These are phyloP conservation scores for Dalbergia cultrata DNA, from an alignment of 306 rosid species.

Conservation along the genomic window DNA sequence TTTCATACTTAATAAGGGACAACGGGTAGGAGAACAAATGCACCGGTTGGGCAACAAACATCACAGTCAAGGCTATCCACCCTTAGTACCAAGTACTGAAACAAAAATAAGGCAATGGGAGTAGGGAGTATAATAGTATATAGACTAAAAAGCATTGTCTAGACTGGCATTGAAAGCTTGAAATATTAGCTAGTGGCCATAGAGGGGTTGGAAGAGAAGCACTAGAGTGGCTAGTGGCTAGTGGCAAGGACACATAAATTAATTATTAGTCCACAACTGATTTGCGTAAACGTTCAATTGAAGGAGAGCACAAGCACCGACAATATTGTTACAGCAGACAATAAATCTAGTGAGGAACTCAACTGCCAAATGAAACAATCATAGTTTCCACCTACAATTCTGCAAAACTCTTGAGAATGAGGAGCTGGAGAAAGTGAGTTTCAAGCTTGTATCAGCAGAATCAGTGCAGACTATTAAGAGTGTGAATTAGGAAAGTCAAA, in stretches of 20 bases:
- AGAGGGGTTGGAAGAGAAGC: constrained; percentile 19
- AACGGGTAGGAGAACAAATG: constrained; percentile 53
- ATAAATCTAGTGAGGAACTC: constrained; percentile 28
- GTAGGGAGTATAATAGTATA: constrained; percentile 3
- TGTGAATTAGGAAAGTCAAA: constrained; percentile 34
- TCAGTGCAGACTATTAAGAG: constrained; percentile 8
- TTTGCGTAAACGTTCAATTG: constrained; percentile 36
- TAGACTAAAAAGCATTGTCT: constrained; percentile 13
- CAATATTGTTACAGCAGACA: constrained; percentile 43
- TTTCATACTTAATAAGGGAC: constrained; percentile 28
- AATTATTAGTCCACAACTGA: constrained; percentile 40
- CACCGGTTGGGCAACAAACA: constrained; percentile 69
- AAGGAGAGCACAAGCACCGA: constrained; percentile 41
- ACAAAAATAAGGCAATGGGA: constrained; percentile 33
- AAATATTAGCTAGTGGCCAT: constrained; percentile 37
- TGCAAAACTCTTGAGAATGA: constrained; percentile 33
- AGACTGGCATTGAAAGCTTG: constrained; percentile 37
- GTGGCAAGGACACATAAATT: constrained; percentile 22
- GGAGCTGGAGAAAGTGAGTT: neutral
- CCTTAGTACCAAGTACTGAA: constrained; percentile 37
- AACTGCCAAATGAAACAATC: constrained; percentile 39
- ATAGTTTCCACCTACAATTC: constrained; percentile 25
- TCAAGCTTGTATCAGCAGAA: constrained; percentile 29
- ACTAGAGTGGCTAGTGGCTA: constrained; percentile 21
- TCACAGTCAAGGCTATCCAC: constrained; percentile 42